Percentiles rank a stretch among this genome's conserved stretches.
Conservation (phyloP, 805 yeast genomes). For the Candida suzukii region DNA sequence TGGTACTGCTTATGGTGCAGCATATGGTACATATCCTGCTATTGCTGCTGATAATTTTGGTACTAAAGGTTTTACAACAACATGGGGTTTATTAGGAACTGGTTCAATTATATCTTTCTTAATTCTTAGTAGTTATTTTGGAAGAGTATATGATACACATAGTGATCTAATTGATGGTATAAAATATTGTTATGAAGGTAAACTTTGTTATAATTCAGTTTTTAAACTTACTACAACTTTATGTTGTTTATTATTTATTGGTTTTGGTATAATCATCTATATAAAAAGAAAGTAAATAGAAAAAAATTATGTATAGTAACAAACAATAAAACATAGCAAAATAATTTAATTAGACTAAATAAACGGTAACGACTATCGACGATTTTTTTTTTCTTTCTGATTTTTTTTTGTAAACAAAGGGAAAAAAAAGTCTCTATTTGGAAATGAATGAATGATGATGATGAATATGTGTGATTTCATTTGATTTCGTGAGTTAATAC, state of each 20-base stretch:
- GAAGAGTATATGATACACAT: constrained; percentile 40
- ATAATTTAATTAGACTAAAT: not conserved
- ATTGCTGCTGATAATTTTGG: constrained; percentile 70
- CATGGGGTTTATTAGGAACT: constrained; percentile 71
- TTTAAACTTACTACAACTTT: constrained; percentile 33
- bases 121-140: constrained; percentile 48
- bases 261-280: constrained; percentile 6
- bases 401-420: too few species aligned
- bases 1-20: constrained; percentile 64
- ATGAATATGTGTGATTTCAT: too few species aligned
- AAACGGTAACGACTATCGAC: too few species aligned
- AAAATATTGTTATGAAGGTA: constrained; percentile 35
- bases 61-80: constrained; percentile 57
- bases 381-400: too few species aligned
- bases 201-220: constrained; percentile 41
- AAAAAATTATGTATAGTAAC: not conserved
- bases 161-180: constrained; percentile 34
- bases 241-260: constrained; percentile 19
- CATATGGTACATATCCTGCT: constrained; percentile 72
- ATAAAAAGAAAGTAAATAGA: not conserved
- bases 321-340: too few species aligned
- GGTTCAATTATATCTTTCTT: constrained; percentile 58
- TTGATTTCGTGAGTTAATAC: too few species aligned
- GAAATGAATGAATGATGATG: too few species aligned
- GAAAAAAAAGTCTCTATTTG: too few species aligned